Percentiles rank a stretch among this genome's conserved stretches.
phyloP scores from a whole-genome alignment of 139 green algal genomes.

The Mychonastes homosphaera region DNA sequence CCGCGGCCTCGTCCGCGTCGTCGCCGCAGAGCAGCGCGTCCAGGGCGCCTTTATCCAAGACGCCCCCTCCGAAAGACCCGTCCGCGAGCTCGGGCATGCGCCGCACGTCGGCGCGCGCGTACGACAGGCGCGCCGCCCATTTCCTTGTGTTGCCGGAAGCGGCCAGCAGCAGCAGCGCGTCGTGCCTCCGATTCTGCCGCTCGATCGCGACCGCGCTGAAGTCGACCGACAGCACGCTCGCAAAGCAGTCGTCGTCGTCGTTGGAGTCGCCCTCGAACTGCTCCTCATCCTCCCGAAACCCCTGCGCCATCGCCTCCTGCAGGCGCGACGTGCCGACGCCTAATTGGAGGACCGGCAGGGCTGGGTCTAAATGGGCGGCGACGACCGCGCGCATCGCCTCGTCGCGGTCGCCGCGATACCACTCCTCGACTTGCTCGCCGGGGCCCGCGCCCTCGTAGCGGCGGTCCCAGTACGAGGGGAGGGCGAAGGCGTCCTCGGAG shows the following conservation, averaged over 20 bases:
- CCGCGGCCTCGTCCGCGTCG: conserved; percentile 2
- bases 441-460: no score
- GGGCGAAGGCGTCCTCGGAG: no score
- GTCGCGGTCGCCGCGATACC: no score
- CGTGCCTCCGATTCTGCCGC: neutral
- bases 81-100: conserved; percentile 4
- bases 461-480: no score
- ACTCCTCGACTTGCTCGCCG: no score
- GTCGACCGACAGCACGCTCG: conserved; percentile 6
- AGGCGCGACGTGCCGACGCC: conserved; percentile 20
- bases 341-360: conserved; percentile 19
- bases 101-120: neutral
- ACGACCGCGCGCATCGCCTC: no score
- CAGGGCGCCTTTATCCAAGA: conserved; percentile 13
- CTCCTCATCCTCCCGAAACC: no score
- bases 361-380: no score
- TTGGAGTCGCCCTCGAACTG: no score
- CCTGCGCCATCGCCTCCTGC: conserved; percentile 12
- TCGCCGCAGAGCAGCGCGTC: conserved; percentile 24
- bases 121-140: neutral
- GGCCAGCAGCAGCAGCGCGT: neutral
- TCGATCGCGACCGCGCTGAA: conserved; percentile 14
- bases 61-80: conserved; percentile 2
- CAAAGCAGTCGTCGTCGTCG: conserved; percentile 17
- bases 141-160: neutral